These are phyloP conservation scores for Citrus australasica DNA, from an alignment of 345 rosid species.

Conservation along the genomic window DNA sequence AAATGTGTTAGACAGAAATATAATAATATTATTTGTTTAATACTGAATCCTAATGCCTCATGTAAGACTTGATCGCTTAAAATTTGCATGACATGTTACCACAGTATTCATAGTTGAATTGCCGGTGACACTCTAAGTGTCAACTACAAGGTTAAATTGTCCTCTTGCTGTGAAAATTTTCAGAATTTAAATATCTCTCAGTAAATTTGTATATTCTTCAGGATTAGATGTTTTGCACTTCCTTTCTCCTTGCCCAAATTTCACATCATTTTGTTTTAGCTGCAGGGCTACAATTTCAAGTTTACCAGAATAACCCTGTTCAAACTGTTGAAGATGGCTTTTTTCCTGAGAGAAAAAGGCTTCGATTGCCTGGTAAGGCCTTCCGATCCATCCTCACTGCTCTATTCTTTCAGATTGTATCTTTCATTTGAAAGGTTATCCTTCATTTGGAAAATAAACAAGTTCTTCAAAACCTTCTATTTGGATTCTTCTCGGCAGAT, in stretches of 20 bases:
- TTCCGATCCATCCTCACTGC: neutral
- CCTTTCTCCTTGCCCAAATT: neutral
- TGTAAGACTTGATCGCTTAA: neutral
- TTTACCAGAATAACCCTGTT: neutral
- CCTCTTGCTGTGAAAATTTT: neutral
- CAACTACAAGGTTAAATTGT: neutral
- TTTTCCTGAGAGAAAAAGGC: neutral
- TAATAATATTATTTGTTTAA: neutral
- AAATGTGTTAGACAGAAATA: neutral
- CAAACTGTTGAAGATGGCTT: constrained; percentile 9
- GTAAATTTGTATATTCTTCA: neutral
- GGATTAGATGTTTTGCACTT: neutral
- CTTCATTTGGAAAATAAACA: too few species aligned
- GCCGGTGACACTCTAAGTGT: neutral
- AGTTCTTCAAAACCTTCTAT: too few species aligned
- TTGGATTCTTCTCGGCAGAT: too few species aligned
- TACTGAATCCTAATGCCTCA: neutral
- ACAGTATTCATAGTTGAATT: neutral
- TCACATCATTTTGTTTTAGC: neutral
- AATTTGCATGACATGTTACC: neutral
- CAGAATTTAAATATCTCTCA: neutral
- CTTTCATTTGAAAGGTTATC: too few species aligned
- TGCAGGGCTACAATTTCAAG: constrained; percentile 2
- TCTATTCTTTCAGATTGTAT: too few species aligned
- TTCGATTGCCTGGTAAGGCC: neutral